A percentile compares a stretch with the other conserved stretches of the same genome.
Conservation (phyloP, 108 stramenopile genomes). For the Ochromonas danica region DNA sequence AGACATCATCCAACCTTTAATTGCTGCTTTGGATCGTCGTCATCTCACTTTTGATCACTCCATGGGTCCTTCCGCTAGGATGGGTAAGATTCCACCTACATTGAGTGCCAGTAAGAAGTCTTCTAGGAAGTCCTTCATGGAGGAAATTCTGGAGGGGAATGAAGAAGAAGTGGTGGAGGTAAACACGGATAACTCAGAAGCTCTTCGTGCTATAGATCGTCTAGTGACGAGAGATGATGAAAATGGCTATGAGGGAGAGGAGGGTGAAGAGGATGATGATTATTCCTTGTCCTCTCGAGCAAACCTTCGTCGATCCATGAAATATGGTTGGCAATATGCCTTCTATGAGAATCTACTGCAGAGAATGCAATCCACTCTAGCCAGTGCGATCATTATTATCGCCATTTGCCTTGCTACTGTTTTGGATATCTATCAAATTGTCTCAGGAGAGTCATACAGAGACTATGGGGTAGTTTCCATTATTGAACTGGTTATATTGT, state of each 20-base stretch:
- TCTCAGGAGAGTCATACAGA: not conserved
- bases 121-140: not conserved
- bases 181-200: too few species aligned
- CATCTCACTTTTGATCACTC: not conserved
- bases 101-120: not conserved
- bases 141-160: not conserved
- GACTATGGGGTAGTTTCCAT: not conserved
- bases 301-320: not conserved
- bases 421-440: not conserved
- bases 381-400: not conserved
- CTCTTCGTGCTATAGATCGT: too few species aligned
- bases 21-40: conserved; percentile 12
- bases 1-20: conserved; percentile 8
- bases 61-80: too few species aligned
- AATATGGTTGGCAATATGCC: too few species aligned
- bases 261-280: not conserved
- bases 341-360: too few species aligned
- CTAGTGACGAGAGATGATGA: too few species aligned
- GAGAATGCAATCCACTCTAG: not conserved
- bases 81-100: too few species aligned
- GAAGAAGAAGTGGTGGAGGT: not conserved
- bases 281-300: not conserved
- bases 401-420: not conserved
- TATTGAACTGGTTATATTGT: not conserved
- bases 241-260: too few species aligned